These are phyloP conservation scores for Ammopiptanthus mongolicus DNA, from an alignment of 306 rosid genomes.

Conservation along the genomic window DNA sequence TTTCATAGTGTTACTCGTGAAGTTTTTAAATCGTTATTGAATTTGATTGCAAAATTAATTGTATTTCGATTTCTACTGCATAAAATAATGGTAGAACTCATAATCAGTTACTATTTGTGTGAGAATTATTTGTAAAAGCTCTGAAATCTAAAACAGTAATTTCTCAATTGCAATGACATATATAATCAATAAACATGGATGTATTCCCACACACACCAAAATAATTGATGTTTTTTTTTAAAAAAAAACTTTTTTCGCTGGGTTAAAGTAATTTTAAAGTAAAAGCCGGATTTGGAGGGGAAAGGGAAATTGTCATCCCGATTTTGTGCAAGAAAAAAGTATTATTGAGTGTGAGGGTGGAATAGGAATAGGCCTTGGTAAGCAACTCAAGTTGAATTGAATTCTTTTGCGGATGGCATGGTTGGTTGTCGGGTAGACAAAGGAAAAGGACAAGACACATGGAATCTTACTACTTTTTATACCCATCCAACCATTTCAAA, in stretches of 20 bases:
- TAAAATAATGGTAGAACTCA: too few species aligned
- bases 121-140: too few species aligned
- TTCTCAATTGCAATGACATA: too few species aligned
- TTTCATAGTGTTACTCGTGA: not conserved
- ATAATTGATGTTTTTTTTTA: too few species aligned
- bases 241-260: too few species aligned
- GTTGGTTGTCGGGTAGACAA: constrained; percentile 71
- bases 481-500: constrained; percentile 28
- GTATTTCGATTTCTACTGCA: too few species aligned
- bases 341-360: not conserved
- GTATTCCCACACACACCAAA: too few species aligned
- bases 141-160: too few species aligned
- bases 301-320: constrained; percentile 12
- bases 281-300: not conserved
- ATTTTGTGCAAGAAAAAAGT: not conserved
- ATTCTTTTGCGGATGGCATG: constrained; percentile 33
- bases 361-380: not conserved
- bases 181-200: too few species aligned
- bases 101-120: too few species aligned
- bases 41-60: too few species aligned
- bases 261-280: not conserved
- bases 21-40: not conserved
- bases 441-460: constrained; percentile 59
- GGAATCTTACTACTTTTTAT: constrained; percentile 78
- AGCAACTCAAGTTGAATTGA: constrained; percentile 4